phyloP scores from a whole-genome alignment of 768 basidiomycete species.

The Rhodocollybia butyracea region DNA sequence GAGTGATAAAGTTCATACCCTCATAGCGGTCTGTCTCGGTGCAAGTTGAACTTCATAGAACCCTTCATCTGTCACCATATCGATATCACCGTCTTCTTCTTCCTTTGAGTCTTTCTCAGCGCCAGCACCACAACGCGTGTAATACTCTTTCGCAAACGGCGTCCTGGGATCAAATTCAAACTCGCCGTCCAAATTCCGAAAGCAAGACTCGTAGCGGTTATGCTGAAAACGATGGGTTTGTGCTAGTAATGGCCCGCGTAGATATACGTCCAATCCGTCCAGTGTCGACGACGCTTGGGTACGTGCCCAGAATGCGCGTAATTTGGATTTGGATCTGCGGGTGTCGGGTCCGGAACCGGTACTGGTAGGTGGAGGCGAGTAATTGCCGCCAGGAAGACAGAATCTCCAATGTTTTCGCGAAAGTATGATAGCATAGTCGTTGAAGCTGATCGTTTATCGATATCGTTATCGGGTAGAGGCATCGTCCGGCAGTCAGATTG shows the following conservation, averaged over 20 bases:
- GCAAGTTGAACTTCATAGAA: constrained; percentile 11
- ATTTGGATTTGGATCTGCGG: not conserved
- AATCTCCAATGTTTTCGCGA: constrained; percentile 22
- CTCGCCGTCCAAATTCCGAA: constrained; percentile 19
- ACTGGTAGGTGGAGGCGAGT: not conserved
- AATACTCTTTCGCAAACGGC: constrained; percentile 14
- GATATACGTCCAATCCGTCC: constrained; percentile 34
- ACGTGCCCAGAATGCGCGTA: constrained; percentile 5
- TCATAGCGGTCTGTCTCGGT: not conserved
- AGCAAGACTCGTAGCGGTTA: constrained; percentile 25
- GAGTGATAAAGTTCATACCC: not conserved
- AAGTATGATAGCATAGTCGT: constrained; percentile 24
- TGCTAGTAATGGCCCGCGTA: constrained; percentile 26
- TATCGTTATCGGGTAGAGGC: constrained; percentile 17
- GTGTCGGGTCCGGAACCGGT: not conserved
- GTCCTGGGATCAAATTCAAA: constrained; percentile 20
- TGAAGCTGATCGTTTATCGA: no score
- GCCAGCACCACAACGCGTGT: no score
- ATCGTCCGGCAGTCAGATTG: constrained; percentile 18
- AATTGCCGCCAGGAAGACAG: constrained; percentile 2
- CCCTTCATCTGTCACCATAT: constrained; percentile 13
- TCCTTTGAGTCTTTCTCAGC: not conserved
- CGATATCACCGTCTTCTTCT: constrained; percentile 6
- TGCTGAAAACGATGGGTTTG: constrained; percentile 23
- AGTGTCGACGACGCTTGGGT: constrained; percentile 37